These are phyloP conservation scores for Arthrobotrys sphaeroides DNA, from an alignment of 2,329 filamentous ascomycete genomes.

Conservation along the genomic window DNA sequence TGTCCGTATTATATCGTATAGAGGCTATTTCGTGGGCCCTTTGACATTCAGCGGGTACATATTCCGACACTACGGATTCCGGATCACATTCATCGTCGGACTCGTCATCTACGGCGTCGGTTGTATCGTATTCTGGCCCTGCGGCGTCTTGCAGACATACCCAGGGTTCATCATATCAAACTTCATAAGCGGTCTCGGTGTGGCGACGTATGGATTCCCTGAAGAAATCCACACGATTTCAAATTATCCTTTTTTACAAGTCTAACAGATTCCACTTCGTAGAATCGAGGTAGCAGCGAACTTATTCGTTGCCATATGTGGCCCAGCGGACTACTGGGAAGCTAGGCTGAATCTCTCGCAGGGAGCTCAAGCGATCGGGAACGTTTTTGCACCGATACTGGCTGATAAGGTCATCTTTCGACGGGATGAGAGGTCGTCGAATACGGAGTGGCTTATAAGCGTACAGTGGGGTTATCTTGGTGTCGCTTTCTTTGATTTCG, in stretches of 20 bases:
- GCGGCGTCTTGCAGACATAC: constrained; percentile 76
- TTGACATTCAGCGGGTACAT: constrained; percentile 65
- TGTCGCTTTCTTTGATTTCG: constrained; percentile 76
- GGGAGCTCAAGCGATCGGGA: constrained; percentile 79
- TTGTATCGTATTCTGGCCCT: constrained; percentile 86
- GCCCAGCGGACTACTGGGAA: constrained; percentile 77
- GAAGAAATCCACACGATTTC: constrained; percentile 56
- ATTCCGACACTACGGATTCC: constrained; percentile 78
- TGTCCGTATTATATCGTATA: neutral
- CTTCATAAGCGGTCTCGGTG: constrained; percentile 47
- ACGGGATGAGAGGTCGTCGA: constrained; percentile 61
- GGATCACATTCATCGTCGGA: constrained; percentile 80
- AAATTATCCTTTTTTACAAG: neutral
- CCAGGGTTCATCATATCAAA: constrained; percentile 69
- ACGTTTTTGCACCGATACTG: constrained; percentile 76
- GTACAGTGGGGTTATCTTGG: constrained; percentile 86
- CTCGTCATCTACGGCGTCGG: constrained; percentile 75
- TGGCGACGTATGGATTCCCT: constrained; percentile 34
- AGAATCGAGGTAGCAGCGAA: constrained; percentile 82
- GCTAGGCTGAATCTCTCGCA: constrained; percentile 81
- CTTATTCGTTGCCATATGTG: constrained; percentile 76
- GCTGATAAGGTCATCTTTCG: constrained; percentile 77
- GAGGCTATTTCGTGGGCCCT: constrained; percentile 61
- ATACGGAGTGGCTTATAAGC: constrained; percentile 70
- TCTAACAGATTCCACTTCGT: constrained; percentile 72